These are phyloP conservation scores for Populus nigra DNA, from an alignment of 345 rosid genomes.

Conservation along the genomic window DNA sequence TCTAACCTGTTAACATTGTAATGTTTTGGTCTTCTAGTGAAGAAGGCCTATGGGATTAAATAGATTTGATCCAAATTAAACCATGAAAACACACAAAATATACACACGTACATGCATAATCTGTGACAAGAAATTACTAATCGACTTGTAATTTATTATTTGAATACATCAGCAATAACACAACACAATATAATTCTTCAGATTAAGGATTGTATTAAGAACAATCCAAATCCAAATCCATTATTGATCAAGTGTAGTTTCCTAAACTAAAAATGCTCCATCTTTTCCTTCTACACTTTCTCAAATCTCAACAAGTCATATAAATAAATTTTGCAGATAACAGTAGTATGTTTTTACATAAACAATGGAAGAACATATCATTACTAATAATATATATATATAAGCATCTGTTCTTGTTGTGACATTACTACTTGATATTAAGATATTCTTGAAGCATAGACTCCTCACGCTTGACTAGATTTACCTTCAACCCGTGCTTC, in stretches of 20 bases:
- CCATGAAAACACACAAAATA: no score
- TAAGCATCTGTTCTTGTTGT: neutral
- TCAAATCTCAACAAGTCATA: neutral
- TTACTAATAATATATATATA: neutral
- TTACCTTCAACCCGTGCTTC: constrained; percentile 70
- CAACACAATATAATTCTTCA: neutral
- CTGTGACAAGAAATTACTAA: neutral
- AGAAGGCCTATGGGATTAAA: no score
- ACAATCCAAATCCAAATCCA: neutral
- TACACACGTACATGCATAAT: no score
- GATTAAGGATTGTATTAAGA: neutral
- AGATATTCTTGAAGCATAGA: neutral
- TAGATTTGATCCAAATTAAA: no score
- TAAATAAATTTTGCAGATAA: neutral
- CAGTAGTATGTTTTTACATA: neutral
- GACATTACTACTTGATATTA: neutral
- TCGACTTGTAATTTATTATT: neutral
- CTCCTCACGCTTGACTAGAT: constrained; percentile 35
- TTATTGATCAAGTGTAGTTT: constrained; percentile 1
- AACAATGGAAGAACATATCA: no score
- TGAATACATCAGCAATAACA: neutral
- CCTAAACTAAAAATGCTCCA: neutral
- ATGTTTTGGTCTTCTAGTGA: no score
- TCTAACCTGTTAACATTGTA: no score
- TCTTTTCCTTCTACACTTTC: neutral